A percentile compares a stretch with the other conserved stretches of the same genome.
These are phyloP conservation scores for Jimgerdemannia flammicorona DNA, from an alignment of 192 early-diverging fungal species.

Conservation along the genomic window DNA sequence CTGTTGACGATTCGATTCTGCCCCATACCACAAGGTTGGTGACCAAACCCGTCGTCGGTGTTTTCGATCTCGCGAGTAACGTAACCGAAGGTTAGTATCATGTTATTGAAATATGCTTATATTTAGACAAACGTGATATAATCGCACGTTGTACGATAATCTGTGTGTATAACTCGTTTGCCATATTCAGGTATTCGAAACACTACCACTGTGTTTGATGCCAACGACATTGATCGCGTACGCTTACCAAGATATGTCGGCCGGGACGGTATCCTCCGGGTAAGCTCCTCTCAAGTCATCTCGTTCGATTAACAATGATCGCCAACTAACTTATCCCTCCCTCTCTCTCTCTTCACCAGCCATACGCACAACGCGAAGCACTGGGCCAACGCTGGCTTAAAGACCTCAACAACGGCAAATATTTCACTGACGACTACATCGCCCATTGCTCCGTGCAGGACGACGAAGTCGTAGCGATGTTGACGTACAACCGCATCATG, in stretches of 20 bases:
- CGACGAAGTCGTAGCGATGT: slow-evolving; percentile 81
- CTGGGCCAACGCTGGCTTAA: slow-evolving; percentile 86
- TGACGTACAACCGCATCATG: slow-evolving; percentile 77
- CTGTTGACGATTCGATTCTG: no score
- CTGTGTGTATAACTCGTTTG: no score
- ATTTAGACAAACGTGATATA: no score
- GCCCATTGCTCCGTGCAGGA: slow-evolving; percentile 80
- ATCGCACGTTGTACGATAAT: no score
- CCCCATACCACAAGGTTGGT: slow-evolving; percentile 68
- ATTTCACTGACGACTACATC: slow-evolving; percentile 80
- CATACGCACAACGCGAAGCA: slow-evolving; percentile 73
- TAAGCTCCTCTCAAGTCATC: slow-evolving; percentile 34
- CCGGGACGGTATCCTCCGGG: slow-evolving; percentile 77
- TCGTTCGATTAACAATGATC: no score
- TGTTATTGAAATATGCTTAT: slow-evolving; percentile 7
- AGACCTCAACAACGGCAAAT: slow-evolving; percentile 71
- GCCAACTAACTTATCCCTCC: no score
- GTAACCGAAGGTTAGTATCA: slow-evolving; percentile 72
- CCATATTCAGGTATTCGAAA: slow-evolving; percentile 73
- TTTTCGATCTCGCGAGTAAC: slow-evolving; percentile 92
- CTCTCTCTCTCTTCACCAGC: no score
- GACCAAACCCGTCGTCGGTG: slow-evolving; percentile 93
- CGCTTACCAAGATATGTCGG: slow-evolving; percentile 83
- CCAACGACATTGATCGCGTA: slow-evolving; percentile 78
- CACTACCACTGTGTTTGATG: slow-evolving; percentile 86